Conservation (phyloP, 1,284 basidiomycete genomes). For the Rhodotorula sp. region DNA sequence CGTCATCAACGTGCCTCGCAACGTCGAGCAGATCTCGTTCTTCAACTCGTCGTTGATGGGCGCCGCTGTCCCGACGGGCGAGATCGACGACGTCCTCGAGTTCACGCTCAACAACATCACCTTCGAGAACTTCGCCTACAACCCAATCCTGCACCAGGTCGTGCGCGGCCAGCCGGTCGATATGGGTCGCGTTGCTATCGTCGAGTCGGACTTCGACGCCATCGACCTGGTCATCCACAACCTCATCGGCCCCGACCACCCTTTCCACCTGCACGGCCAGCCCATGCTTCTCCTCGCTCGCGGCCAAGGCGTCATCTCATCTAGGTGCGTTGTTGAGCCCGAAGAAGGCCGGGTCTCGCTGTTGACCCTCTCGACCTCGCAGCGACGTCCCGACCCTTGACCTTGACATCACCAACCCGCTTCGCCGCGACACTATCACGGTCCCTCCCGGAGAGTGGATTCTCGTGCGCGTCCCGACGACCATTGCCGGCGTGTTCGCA, state of each 20-base stretch:
- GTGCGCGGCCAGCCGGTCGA: slow-evolving; percentile 39
- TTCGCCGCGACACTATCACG: slow-evolving; percentile 51
- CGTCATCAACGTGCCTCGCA: slow-evolving; percentile 35
- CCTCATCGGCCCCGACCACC: slow-evolving; percentile 49
- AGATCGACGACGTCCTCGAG: slow-evolving; percentile 28
- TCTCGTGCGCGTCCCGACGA: slow-evolving; percentile 44
- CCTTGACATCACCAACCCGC: slow-evolving; percentile 49
- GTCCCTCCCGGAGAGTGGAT: slow-evolving; percentile 45
- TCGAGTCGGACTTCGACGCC: slow-evolving; percentile 43
- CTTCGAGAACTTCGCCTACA: slow-evolving; percentile 33
- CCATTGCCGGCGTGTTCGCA: slow-evolving; percentile 10
- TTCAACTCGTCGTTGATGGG: slow-evolving; percentile 42
- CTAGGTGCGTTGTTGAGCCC: not conserved
- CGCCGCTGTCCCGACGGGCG: not conserved
- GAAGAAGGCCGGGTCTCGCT: not conserved
- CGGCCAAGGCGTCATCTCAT: slow-evolving; percentile 46
- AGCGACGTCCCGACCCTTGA: slow-evolving; percentile 18
- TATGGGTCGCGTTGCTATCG: not conserved
- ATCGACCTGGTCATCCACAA: slow-evolving; percentile 49
- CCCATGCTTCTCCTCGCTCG: slow-evolving; percentile 47
- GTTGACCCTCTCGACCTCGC: not conserved
- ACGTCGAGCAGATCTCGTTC: slow-evolving; percentile 29
- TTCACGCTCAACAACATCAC: slow-evolving; percentile 45
- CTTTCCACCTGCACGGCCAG: slow-evolving; percentile 49
- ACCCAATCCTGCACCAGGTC: slow-evolving; percentile 46